Evolutionary conservation across 768 basidiomycete species (phyloP).

Genomic region (Lentinula lateritia): DNA sequence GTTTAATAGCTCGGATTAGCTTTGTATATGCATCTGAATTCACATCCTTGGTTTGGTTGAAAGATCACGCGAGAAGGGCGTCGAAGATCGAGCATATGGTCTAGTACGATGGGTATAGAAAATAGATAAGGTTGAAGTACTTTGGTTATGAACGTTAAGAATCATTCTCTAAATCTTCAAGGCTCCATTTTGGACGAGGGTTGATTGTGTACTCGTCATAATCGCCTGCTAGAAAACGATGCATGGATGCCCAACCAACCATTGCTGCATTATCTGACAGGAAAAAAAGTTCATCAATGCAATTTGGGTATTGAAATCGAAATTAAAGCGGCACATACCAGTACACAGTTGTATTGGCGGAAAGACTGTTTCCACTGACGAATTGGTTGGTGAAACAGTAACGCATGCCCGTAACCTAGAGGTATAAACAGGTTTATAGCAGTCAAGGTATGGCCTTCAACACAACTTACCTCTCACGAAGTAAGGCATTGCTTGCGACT

Average conservation of each 20-base stretch:
- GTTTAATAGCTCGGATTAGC: too few species aligned
- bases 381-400: slow-evolving; percentile 11
- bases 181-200: slow-evolving; percentile 70
- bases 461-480: slow-evolving; percentile 54
- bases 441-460: background rate
- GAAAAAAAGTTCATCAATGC: background rate
- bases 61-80: too few species aligned
- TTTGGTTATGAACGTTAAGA: background rate
- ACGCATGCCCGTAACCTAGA: background rate
- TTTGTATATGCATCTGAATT: too few species aligned
- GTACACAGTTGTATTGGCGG: slow-evolving; percentile 83
- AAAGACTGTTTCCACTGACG: slow-evolving; percentile 49
- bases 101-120: background rate
- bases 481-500: slow-evolving; percentile 79
- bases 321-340: slow-evolving; percentile 37
- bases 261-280: slow-evolving; percentile 88
- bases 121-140: background rate
- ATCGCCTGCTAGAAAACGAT: slow-evolving; percentile 63
- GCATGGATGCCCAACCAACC: slow-evolving; percentile 91
- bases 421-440: background rate
- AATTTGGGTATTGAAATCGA: background rate
- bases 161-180: slow-evolving; percentile 44
- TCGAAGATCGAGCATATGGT: too few species aligned
- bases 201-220: slow-evolving; percentile 58
- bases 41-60: too few species aligned